Conservation (phyloP, 805 yeast genomes). For the Sugiyamaella chiloensis region DNA sequence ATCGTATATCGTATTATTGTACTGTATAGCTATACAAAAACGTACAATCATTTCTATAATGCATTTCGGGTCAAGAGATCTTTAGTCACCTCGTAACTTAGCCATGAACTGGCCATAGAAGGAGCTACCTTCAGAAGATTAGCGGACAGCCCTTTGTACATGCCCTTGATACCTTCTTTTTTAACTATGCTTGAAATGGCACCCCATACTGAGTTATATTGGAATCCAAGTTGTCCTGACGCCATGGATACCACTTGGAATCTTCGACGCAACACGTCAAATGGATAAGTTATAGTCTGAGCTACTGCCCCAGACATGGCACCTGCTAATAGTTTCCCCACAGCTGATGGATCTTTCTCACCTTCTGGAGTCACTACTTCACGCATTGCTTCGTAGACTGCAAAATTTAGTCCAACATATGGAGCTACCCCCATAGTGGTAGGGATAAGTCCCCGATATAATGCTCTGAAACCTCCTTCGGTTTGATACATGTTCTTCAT, state of each 20-base stretch:
- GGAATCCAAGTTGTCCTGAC: conserved; percentile 66
- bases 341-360: conserved; percentile 38
- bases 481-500: conserved; percentile 55
- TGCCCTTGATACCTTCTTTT: conserved; percentile 78
- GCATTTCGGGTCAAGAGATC: conserved; percentile 29
- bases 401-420: conserved; percentile 88
- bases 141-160: conserved; percentile 59
- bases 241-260: conserved; percentile 85
- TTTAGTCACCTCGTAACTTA: conserved; percentile 73
- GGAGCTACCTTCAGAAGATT: conserved; percentile 89
- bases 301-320: conserved; percentile 87
- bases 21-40: background rate
- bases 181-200: conserved; percentile 69
- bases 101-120: conserved; percentile 94
- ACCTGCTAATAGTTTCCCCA: conserved; percentile 68
- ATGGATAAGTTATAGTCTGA: conserved; percentile 86
- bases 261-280: conserved; percentile 82
- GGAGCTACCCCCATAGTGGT: conserved; percentile 95
- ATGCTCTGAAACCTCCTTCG: conserved; percentile 79
- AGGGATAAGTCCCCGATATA: conserved; percentile 86
- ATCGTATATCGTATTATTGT: too few relatives aligned
- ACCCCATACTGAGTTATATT: conserved; percentile 69
- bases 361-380: conserved; percentile 46
- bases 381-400: conserved; percentile 79
- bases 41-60: too few relatives aligned